phyloP scores from a whole-genome alignment of 495 filamentous ascomycete genomes.

The Pyrenula massariospora region DNA sequence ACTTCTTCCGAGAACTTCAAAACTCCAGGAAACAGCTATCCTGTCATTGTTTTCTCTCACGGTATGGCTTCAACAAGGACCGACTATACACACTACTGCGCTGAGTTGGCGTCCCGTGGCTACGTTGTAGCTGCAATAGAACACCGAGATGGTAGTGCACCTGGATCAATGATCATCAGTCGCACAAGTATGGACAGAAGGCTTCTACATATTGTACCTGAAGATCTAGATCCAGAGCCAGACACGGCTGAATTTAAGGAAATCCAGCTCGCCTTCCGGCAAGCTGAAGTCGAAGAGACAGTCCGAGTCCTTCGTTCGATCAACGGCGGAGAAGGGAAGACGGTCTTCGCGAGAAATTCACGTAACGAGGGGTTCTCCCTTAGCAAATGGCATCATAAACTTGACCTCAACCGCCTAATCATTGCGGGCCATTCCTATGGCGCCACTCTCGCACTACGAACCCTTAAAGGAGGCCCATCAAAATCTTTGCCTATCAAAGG shows the following conservation, averaged over 20 bases:
- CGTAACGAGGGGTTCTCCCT: constrained; percentile 11
- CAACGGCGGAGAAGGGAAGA: constrained; percentile 25
- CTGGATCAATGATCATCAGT: constrained; percentile 27
- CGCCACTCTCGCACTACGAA: constrained; percentile 37
- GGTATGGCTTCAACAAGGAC: constrained; percentile 38
- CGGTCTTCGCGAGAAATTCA: constrained; percentile 9
- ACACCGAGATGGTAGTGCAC: constrained; percentile 41
- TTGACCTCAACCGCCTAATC: constrained; percentile 24
- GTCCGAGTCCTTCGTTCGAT: constrained; percentile 28
- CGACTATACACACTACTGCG: constrained; percentile 39
- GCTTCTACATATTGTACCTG: not conserved
- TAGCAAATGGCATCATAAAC: constrained; percentile 10
- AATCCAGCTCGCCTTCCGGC: constrained; percentile 35
- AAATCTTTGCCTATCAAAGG: constrained; percentile 23
- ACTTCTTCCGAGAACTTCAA: constrained; percentile 5
- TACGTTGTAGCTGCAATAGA: constrained; percentile 39
- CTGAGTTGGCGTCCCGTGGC: constrained; percentile 39
- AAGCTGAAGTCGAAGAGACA: constrained; percentile 40
- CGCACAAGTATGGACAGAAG: constrained; percentile 12
- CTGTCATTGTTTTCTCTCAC: constrained; percentile 40
- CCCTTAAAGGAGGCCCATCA: constrained; percentile 26
- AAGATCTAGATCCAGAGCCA: constrained; percentile 6
- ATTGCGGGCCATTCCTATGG: constrained; percentile 42
- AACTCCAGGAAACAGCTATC: constrained; percentile 16
- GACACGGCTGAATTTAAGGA: constrained; percentile 25